Conservation (phyloP, 164 flowering plant genomes). For the Kalanchoe fedtschenkoi region DNA sequence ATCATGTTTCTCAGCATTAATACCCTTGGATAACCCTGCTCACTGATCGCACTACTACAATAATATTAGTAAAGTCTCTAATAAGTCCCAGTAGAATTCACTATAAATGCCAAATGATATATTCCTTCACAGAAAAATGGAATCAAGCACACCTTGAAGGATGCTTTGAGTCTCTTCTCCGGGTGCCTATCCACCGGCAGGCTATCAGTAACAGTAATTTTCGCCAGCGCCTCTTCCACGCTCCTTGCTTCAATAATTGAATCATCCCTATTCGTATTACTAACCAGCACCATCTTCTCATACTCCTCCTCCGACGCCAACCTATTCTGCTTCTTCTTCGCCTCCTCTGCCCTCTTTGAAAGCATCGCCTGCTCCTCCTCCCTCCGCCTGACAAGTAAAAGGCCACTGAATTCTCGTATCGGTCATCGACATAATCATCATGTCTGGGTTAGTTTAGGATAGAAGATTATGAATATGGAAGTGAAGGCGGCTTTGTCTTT, state of each 20-base stretch:
- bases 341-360: conserved; percentile 48
- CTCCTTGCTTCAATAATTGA: conserved; percentile 71
- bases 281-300: conserved; percentile 68
- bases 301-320: conserved; percentile 89
- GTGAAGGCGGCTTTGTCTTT: too few relatives aligned
- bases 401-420: too few relatives aligned
- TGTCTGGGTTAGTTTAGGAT: too few relatives aligned
- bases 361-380: conserved; percentile 65
- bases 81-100: background rate
- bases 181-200: conserved; percentile 79
- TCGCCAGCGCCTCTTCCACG: conserved; percentile 81
- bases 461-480: too few relatives aligned
- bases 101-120: background rate
- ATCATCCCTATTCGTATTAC: conserved; percentile 76
- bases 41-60: background rate
- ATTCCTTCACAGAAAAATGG: background rate
- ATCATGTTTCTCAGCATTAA: too few relatives aligned
- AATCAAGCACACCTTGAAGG: conserved; percentile 55
- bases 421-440: too few relatives aligned
- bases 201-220: conserved; percentile 42
- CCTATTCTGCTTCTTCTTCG: conserved; percentile 45
- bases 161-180: conserved; percentile 83
- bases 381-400: too few relatives aligned
- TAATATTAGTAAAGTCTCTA: background rate
- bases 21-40: too few relatives aligned